phyloP scores from a whole-genome alignment of 192 early-diverging fungal genomes.

The Coemansia javaensis region DNA sequence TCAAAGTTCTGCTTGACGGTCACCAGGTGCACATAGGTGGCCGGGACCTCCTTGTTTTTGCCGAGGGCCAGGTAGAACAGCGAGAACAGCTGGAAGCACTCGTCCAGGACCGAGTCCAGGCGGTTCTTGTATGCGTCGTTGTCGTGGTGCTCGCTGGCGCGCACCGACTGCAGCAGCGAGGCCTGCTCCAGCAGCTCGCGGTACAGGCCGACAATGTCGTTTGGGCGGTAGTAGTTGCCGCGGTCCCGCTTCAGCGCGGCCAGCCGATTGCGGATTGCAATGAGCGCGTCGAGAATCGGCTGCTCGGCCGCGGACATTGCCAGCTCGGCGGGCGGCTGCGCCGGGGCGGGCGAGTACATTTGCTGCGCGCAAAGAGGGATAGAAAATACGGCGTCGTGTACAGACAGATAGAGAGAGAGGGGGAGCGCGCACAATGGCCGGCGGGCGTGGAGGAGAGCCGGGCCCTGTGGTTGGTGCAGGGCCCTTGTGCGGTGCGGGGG shows the following conservation, averaged over 20 bases:
- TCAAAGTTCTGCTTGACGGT: conserved; percentile 71
- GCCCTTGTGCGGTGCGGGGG: too few species aligned
- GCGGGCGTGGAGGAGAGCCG: too few species aligned
- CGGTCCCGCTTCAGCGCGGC: conserved; percentile 72
- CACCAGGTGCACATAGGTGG: conserved; percentile 69
- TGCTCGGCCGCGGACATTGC: conserved; percentile 50
- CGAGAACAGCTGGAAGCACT: conserved; percentile 71
- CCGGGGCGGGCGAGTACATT: conserved; percentile 37
- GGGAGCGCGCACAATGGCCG: too few species aligned
- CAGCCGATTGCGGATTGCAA: conserved; percentile 65
- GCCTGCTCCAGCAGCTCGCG: conserved; percentile 56
- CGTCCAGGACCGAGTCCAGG: conserved; percentile 68
- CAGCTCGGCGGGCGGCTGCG: conserved; percentile 13
- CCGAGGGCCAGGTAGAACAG: conserved; percentile 73
- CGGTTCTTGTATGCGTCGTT: conserved; percentile 55
- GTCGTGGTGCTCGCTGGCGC: conserved; percentile 49
- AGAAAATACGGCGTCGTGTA: too few species aligned
- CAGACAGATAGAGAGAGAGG: neutral
- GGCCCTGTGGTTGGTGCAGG: too few species aligned
- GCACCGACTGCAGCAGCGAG: conserved; percentile 38
- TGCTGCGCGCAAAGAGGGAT: neutral
- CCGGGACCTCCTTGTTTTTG: conserved; percentile 71
- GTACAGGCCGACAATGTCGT: conserved; percentile 59
- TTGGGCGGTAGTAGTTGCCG: conserved; percentile 60
- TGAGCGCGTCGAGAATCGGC: conserved; percentile 61